Base-by-base conservation (phyloP, 192 early-diverging fungal genomes). In the Coemansia sp. region DNA sequence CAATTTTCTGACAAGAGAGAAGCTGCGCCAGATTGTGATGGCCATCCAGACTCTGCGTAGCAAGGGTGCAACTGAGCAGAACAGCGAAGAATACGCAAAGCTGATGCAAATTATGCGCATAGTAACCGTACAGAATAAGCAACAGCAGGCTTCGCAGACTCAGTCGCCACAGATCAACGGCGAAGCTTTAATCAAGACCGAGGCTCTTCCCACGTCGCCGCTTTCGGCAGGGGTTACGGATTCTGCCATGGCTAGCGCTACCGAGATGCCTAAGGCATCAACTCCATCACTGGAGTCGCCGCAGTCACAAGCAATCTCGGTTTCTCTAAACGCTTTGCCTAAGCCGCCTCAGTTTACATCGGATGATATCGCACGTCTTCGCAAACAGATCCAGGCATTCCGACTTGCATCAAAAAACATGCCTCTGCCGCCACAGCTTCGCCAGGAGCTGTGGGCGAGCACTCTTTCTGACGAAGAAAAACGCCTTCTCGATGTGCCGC, bases 341-440 rank as follows among this genome's bases (percentile, higher is more conserved):
- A 61, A 34, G 53, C 40, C 55, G 18, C 60, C 61, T 9, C 51
- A 57, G 43, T 76, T 89, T 55, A 80, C 84, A 3, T 53, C 58
- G 24, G 83, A 82, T 27, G 91, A 97, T 53, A 55, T 90, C 19
- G 71, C 80, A 10, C 79, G 82, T 10, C 80, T 97, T 22, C 85
- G 88, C 61, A 81, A 80, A 55, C 95, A 97, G 55, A 93, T 94
- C 54, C 77, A 89, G 37, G 91, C 91, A 30, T 95, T 87, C 73
- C 90, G 92, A 53, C 74, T 89, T 21, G 84, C 93, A 38, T 82
- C 89, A 30, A 80, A 81, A 62, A 93, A 92, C 70, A 78, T 90
- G 78, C 84, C 88, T 9, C 68, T 97, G 12, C 91, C 93, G 48
- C 66, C 81, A 27, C 65, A 84, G 51, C 68, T 93, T 24, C 86